phyloP scores from a whole-genome alignment of 1,284 basidiomycete genomes.

The Boletus sp. region DNA sequence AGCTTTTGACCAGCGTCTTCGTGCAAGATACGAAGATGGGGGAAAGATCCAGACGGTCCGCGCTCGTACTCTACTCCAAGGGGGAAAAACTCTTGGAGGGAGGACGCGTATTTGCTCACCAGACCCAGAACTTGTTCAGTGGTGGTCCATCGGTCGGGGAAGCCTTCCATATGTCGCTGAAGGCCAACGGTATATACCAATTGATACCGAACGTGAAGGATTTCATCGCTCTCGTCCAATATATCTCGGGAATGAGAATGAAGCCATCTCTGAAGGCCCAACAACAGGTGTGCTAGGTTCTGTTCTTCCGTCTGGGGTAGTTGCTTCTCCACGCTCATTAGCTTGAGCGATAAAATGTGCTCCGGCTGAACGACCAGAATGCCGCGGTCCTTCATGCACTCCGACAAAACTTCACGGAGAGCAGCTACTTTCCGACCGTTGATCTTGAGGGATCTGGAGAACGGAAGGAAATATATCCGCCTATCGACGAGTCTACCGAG shows the following conservation, averaged over 20 bases:
- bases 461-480: constrained; percentile 46
- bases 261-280: constrained; percentile 37
- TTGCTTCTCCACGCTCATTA: constrained; percentile 40
- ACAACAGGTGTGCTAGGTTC: constrained; percentile 10
- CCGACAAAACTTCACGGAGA: constrained; percentile 30
- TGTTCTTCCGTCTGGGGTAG: constrained; percentile 1
- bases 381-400: constrained; percentile 39
- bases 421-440: constrained; percentile 16
- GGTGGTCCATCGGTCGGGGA: constrained; percentile 46
- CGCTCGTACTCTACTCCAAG: constrained; percentile 12
- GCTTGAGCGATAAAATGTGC: constrained; percentile 48
- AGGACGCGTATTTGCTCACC: constrained; percentile 15
- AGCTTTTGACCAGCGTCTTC: constrained; percentile 24
- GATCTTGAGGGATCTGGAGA: constrained; percentile 39
- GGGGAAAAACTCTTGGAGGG: constrained; percentile 17
- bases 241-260: constrained; percentile 39
- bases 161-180: constrained; percentile 39
- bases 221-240: constrained; percentile 53
- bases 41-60: constrained; percentile 26
- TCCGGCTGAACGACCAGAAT: constrained; percentile 50
- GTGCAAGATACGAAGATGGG: constrained; percentile 35
- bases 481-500: constrained; percentile 43
- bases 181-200: constrained; percentile 47
- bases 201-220: constrained; percentile 47
- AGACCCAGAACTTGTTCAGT: constrained; percentile 39